phyloP scores from a whole-genome alignment of 768 basidiomycete species.

The Pleurotus giganteus region DNA sequence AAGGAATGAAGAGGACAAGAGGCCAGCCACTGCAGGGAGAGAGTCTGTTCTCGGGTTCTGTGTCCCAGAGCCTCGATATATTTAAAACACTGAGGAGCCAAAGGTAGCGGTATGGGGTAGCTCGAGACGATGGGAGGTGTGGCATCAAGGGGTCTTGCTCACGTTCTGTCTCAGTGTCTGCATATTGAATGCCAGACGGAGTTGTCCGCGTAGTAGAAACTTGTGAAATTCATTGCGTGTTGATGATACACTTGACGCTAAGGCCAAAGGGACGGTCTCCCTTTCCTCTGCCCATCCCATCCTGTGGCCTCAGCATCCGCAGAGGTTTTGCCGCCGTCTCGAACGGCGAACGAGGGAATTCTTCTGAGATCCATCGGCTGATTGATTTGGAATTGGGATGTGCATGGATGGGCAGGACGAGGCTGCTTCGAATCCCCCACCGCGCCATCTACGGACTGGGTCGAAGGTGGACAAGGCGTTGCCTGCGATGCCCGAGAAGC shows the following conservation, averaged over 20 bases:
- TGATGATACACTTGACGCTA: constrained; percentile 2
- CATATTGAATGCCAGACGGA: not conserved
- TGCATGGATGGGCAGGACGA: not conserved
- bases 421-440: constrained; percentile 13
- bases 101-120: no score
- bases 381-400: constrained; percentile 10
- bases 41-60: no score
- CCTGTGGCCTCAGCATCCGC: not conserved
- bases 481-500: constrained; percentile 28
- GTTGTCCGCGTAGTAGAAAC: not conserved
- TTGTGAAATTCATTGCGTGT: not conserved
- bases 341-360: constrained; percentile 4
- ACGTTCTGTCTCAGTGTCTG: not conserved
- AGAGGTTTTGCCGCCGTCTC: constrained; percentile 8
- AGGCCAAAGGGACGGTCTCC: not conserved
- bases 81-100: no score
- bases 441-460: constrained; percentile 10
- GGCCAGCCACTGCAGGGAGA: no score
- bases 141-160: not conserved
- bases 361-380: constrained; percentile 8
- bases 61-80: no score
- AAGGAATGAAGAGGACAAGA: no score
- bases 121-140: no score
- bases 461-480: constrained; percentile 35
- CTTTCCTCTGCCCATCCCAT: not conserved